Conservation (phyloP, 345 rosid species). For the Capsella bursapastoris region DNA sequence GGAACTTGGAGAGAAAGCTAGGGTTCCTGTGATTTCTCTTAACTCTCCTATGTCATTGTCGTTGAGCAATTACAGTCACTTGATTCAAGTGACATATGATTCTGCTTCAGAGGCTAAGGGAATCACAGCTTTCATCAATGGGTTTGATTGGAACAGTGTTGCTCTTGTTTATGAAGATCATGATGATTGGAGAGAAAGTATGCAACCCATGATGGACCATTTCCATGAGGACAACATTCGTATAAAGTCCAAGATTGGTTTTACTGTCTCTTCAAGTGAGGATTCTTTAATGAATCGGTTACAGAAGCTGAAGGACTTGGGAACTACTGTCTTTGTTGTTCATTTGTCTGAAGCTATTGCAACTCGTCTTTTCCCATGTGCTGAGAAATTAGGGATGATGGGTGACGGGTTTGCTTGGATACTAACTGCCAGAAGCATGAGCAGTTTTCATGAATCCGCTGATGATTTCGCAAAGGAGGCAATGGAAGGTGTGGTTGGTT, state of each 20-base stretch:
- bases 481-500: constrained; percentile 55
- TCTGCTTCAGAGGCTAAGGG: constrained; percentile 37
- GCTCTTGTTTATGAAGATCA: constrained; percentile 40
- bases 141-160: constrained; percentile 44
- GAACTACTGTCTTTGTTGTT: constrained; percentile 34
- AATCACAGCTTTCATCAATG: constrained; percentile 30
- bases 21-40: constrained; percentile 43
- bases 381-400: constrained; percentile 42
- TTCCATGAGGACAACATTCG: constrained; percentile 23
- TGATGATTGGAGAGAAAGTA: constrained; percentile 38
- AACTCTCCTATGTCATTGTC: constrained; percentile 12
- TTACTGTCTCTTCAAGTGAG: constrained; percentile 28
- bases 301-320: constrained; percentile 21
- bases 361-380: constrained; percentile 40
- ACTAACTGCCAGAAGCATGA: constrained; percentile 35
- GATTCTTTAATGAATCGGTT: constrained; percentile 23
- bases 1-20: constrained; percentile 42
- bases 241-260: constrained; percentile 13
- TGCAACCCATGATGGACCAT: constrained; percentile 20
- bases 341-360: constrained; percentile 39
- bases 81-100: constrained; percentile 41
- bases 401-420: constrained; percentile 54
- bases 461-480: constrained; percentile 26
- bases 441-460: background rate
- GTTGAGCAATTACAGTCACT: constrained; percentile 29